phyloP scores from a whole-genome alignment of 805 yeast genomes.

The Saturnispora kantuleensis region DNA sequence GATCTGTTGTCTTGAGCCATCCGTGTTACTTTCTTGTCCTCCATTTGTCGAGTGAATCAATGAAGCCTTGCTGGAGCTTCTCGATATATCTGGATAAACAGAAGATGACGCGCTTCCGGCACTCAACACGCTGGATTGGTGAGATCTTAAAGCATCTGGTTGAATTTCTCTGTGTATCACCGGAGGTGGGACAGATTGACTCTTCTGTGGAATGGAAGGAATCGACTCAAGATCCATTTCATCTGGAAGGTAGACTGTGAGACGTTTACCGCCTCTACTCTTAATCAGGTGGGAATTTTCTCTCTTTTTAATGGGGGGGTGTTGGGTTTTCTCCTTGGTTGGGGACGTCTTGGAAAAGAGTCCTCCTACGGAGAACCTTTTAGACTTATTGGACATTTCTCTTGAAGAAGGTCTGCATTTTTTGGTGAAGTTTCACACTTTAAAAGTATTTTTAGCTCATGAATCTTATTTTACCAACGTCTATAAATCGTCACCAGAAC shows the following conservation, averaged over 20 bases:
- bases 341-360: conserved; percentile 9
- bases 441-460: not conserved
- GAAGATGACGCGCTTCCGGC: conserved; percentile 7
- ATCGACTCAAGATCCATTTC: not conserved
- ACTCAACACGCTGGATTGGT: not conserved
- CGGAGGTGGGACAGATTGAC: too few relatives aligned
- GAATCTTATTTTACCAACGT: not conserved
- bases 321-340: not conserved
- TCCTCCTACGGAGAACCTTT: conserved; percentile 10
- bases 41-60: not conserved
- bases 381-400: conserved; percentile 2
- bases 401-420: not conserved
- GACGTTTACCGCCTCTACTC: conserved; percentile 3
- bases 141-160: not conserved
- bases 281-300: conserved; percentile 1
- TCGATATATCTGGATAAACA: conserved; percentile 4
- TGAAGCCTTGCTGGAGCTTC: conserved; percentile 5
- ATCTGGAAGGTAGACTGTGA: conserved; percentile 6
- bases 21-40: not conserved
- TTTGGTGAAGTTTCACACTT: too few relatives aligned
- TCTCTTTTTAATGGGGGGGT: not conserved
- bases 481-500: conserved; percentile 13
- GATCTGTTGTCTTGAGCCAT: conserved; percentile 2
- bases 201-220: too few relatives aligned
- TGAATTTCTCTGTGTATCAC: not conserved